Evolutionary conservation across 1,284 basidiomycete genomes (phyloP).

Genomic region (Heterobasidion occidentale): DNA sequence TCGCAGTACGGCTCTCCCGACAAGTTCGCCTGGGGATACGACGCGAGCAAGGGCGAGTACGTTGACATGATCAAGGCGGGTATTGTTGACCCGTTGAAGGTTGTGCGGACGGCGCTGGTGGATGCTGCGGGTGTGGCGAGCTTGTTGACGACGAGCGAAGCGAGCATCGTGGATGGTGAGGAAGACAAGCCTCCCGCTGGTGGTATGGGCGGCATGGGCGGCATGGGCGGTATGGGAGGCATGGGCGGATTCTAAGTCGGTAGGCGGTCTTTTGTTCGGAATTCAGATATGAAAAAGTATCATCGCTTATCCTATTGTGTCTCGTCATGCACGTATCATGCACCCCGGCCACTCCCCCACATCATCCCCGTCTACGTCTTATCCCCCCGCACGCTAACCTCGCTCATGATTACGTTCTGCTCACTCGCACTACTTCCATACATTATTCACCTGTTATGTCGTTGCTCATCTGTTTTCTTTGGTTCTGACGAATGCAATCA

Average conservation of each 20-base stretch:
- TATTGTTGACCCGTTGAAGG: conserved; percentile 93
- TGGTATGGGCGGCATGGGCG: conserved; percentile 48
- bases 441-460: neutral
- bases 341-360: neutral
- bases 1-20: conserved; percentile 57
- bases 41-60: conserved; percentile 87
- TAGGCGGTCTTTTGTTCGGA: neutral
- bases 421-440: neutral
- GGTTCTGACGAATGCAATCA: neutral
- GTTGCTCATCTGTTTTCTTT: neutral
- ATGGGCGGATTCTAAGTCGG: conserved; percentile 27
- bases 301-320: neutral
- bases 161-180: conserved; percentile 85
- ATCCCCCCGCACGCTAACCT: neutral
- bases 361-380: neutral
- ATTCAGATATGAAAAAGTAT: neutral
- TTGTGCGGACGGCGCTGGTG: conserved; percentile 85
- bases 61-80: conserved; percentile 92
- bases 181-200: conserved; percentile 65
- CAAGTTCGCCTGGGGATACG: conserved; percentile 86
- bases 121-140: conserved; percentile 86
- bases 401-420: neutral
- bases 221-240: conserved; percentile 41
- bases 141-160: conserved; percentile 90
- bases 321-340: neutral